Conservation (phyloP, 805 yeast genomes). For the Monosporozyma aerobia region DNA sequence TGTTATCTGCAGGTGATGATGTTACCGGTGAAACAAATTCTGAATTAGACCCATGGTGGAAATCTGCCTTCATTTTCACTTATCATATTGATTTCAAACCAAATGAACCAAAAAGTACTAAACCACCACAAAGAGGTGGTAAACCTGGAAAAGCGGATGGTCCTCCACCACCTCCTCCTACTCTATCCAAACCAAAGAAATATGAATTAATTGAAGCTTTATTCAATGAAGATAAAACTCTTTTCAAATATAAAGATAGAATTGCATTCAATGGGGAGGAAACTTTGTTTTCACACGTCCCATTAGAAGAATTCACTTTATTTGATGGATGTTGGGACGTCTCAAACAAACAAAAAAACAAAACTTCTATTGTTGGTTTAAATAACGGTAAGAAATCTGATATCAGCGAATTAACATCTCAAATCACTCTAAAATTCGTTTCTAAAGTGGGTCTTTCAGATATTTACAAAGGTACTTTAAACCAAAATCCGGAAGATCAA, state of each 20-base stretch:
- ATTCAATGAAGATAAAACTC: constrained; percentile 14
- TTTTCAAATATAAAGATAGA: constrained; percentile 13
- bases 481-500: constrained; percentile 12
- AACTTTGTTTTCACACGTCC: constrained; percentile 15
- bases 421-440: constrained; percentile 12
- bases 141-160: not conserved
- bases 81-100: constrained; percentile 14
- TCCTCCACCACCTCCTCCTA: constrained; percentile 7
- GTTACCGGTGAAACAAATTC: constrained; percentile 2
- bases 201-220: constrained; percentile 15
- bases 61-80: constrained; percentile 12
- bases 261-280: constrained; percentile 21
- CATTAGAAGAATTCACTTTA: constrained; percentile 17
- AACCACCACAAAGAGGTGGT: not conserved
- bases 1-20: constrained; percentile 13
- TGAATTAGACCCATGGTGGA: constrained; percentile 15
- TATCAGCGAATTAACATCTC: constrained; percentile 8
- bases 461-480: constrained; percentile 14
- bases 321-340: constrained; percentile 21
- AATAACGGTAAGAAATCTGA: not conserved
- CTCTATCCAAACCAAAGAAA: constrained; percentile 15
- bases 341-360: constrained; percentile 12
- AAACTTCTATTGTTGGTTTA: constrained; percentile 2
- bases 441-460: constrained; percentile 12
- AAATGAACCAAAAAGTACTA: not conserved